Base-by-base conservation (phyloP, 2,329 filamentous ascomycete genomes). In the Colletotrichum higginsianum region DNA sequence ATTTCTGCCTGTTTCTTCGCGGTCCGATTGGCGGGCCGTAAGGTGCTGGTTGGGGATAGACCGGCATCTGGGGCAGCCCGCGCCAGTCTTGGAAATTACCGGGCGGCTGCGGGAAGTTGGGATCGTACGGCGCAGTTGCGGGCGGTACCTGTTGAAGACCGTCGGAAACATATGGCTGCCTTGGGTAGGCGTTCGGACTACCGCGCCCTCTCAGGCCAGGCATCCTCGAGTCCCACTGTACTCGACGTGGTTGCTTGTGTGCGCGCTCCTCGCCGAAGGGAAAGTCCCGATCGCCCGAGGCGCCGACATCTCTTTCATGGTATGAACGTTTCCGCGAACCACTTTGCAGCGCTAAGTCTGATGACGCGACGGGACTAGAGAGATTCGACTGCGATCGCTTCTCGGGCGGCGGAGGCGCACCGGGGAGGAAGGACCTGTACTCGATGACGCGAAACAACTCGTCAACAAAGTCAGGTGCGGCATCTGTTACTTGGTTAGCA, bases 401-500 rank as follows among this genome's bases (percentile, higher is more conserved):
- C 26, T 75, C 72, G 50, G 81, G 84, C 23, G 85, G 82, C 56
- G 84, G 84, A 50, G 80, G 80, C 49, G 85, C 86, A 42, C 88
- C 88, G 2, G 90, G 89, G 2, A 89, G 78, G 78, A 91, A 93
- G 6, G 87, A 86, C 77, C 88, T 91, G 77, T 88, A 88, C 55
- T 86, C 82, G 70, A 96, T 87, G 6, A 89, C 89, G 61, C 87
- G 81, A 77, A 95, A 92, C 23, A 95, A 86, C 76, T 95, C 92
- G 76, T 91, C 85, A 44, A 94, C 40, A 50, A 76, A 66, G 61
- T 65, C 42, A 38, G 67, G n/a, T n/a, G 69, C 60, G 18, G 58
- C 61, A 30, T 67, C 61, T 71, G 38, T 9, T 46, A 23, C 15
- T 23, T 44, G 15, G 5, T 42, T 66, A 21, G n/a, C 15, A 23